phyloP scores from a whole-genome alignment of 108 stramenopile species.

The Mayamaea pseudoterrestris region DNA sequence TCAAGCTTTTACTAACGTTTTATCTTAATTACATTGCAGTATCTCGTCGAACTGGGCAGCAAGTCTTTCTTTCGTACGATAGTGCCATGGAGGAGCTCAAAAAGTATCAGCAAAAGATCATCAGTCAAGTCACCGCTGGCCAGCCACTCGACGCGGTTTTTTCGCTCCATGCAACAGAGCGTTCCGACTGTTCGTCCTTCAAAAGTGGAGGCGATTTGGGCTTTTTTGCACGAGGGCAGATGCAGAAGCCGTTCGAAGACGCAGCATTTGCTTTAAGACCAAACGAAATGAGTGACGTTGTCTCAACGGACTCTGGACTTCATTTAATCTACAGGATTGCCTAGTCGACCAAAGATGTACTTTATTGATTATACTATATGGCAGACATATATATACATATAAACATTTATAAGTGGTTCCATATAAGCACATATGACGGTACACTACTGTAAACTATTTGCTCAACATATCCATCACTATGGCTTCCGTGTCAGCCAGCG shows the following conservation, averaged over 20 bases:
- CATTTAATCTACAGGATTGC: constrained; percentile 93
- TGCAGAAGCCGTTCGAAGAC: constrained; percentile 88
- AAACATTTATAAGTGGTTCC: no score
- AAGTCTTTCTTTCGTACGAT: constrained; percentile 56
- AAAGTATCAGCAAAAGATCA: constrained; percentile 23
- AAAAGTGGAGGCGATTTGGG: constrained; percentile 75
- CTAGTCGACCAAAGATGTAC: constrained; percentile 12
- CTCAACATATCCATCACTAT: no score
- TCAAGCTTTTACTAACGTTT: no score
- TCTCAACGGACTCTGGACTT: constrained; percentile 89
- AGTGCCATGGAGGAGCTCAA: constrained; percentile 61
- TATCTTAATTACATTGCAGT: no score
- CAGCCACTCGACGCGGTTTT: constrained; percentile 43
- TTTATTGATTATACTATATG: no score
- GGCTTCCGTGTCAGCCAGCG: no score
- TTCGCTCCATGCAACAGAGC: constrained; percentile 57
- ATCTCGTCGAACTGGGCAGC: constrained; percentile 69
- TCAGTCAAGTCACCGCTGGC: constrained; percentile 41
- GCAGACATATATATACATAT: no score
- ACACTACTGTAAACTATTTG: no score
- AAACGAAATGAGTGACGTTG: constrained; percentile 83
- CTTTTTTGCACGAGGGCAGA: constrained; percentile 74
- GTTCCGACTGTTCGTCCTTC: constrained; percentile 75
- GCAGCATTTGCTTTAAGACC: constrained; percentile 78
- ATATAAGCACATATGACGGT: no score